These are phyloP conservation scores for Corrigiola litoralis DNA, from an alignment of 179 eudicot species.

Conservation along the genomic window DNA sequence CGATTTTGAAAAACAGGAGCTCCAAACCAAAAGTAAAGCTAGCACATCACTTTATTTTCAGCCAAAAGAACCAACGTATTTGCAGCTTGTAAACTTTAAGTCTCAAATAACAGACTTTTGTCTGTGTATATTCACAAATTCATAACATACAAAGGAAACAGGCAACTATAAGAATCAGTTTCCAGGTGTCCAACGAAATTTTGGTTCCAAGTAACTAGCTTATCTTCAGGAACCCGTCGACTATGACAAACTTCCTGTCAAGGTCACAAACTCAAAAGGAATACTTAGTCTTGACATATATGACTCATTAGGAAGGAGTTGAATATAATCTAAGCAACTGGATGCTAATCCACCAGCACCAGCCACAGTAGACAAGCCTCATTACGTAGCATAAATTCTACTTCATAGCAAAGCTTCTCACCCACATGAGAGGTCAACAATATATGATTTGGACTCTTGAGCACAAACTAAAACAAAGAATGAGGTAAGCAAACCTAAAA, in stretches of 20 bases:
- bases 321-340: not conserved
- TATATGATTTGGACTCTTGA: conserved; percentile 21
- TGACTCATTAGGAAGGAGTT: not conserved
- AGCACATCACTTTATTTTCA: not conserved
- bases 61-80: not conserved
- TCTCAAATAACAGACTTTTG: not conserved
- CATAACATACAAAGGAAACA: not conserved
- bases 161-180: not conserved
- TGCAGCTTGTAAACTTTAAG: not conserved
- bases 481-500: conserved; percentile 10
- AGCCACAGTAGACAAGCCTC: conserved; percentile 2
- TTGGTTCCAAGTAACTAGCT: not conserved
- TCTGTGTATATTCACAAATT: not conserved
- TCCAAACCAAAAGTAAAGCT: not conserved
- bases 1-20: not conserved
- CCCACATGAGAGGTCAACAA: conserved; percentile 23
- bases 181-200: not conserved
- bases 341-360: not conserved
- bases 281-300: not conserved
- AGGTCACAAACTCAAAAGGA: not conserved
- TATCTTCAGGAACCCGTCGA: not conserved
- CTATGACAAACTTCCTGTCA: not conserved
- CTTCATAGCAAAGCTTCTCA: conserved; percentile 11
- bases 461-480: conserved; percentile 11
- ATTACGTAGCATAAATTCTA: conserved; percentile 1